Conservation (phyloP, 116 monocot species). For the Trichopus zeylanicus region DNA sequence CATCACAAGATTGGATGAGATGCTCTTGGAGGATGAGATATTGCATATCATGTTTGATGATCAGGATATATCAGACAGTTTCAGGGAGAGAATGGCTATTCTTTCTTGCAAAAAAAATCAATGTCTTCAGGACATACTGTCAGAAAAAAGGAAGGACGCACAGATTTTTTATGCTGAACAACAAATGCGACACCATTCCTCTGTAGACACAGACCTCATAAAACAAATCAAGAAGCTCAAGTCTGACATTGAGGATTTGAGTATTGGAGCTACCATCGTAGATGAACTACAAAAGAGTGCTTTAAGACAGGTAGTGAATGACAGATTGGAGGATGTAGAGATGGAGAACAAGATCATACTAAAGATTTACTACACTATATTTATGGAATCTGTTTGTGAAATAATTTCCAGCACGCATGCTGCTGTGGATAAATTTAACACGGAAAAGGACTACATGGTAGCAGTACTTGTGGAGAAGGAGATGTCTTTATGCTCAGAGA, state of each 20-base stretch:
- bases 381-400: slow-evolving; percentile 14
- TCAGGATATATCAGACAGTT: slow-evolving; percentile 14
- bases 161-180: slow-evolving; percentile 7
- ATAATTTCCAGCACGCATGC: slow-evolving; percentile 11
- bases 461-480: slow-evolving; percentile 14
- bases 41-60: slow-evolving; percentile 2
- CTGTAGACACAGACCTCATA: neutral
- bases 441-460: slow-evolving; percentile 17
- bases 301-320: slow-evolving; percentile 24
- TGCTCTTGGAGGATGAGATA: slow-evolving; percentile 13
- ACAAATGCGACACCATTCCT: slow-evolving; percentile 12
- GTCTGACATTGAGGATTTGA: slow-evolving; percentile 12
- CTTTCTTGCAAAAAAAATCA: slow-evolving; percentile 15
- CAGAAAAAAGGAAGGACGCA: slow-evolving; percentile 16
- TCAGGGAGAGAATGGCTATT: slow-evolving; percentile 18
- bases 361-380: slow-evolving; percentile 12
- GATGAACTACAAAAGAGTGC: slow-evolving; percentile 16
- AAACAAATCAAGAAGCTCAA: slow-evolving; percentile 15
- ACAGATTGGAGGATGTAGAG: slow-evolving; percentile 12
- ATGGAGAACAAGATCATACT: slow-evolving; percentile 16
- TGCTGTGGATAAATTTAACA: slow-evolving; percentile 9
- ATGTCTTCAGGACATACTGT: slow-evolving; percentile 9
- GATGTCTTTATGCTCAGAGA: slow-evolving; percentile 2
- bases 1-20: slow-evolving; percentile 19
- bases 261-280: slow-evolving; percentile 6